Conservation (phyloP, 2,329 filamentous ascomycete species). For the Grosmannia huntii region DNA sequence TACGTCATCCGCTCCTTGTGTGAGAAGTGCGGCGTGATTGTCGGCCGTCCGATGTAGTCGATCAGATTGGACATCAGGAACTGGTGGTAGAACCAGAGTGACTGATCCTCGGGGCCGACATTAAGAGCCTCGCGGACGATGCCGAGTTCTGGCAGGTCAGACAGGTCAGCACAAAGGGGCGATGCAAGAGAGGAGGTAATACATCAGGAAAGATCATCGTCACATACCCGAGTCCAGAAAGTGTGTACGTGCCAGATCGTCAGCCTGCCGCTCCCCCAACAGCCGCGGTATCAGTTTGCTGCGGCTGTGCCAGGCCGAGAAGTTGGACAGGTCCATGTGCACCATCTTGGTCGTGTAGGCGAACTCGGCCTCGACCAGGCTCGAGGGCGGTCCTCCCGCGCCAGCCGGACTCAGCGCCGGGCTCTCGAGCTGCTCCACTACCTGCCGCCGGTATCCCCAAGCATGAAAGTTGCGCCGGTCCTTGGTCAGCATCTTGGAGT, state of each 20-base stretch:
- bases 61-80: slow-evolving; percentile 63
- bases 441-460: slow-evolving; percentile 77
- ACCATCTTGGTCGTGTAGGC: slow-evolving; percentile 88
- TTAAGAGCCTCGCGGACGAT: slow-evolving; percentile 69
- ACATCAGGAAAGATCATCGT: neutral
- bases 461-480: slow-evolving; percentile 94
- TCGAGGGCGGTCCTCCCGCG: slow-evolving; percentile 27
- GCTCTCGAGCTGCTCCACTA: slow-evolving; percentile 65
- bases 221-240: slow-evolving; percentile 58
- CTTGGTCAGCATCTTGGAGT: slow-evolving; percentile 74
- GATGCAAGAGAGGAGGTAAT: neutral
- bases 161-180: neutral
- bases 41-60: slow-evolving; percentile 32
- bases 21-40: slow-evolving; percentile 53
- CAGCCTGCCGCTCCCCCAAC: slow-evolving; percentile 56
- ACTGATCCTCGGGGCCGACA: slow-evolving; percentile 87
- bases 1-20: slow-evolving; percentile 50
- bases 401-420: slow-evolving; percentile 20
- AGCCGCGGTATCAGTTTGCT: slow-evolving; percentile 70
- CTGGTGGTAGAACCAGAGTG: slow-evolving; percentile 93
- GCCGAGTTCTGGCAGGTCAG: slow-evolving; percentile 46
- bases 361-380: slow-evolving; percentile 70
- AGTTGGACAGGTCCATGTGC: slow-evolving; percentile 74
- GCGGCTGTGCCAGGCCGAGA: slow-evolving; percentile 91
- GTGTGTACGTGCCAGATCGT: slow-evolving; percentile 45